Base-by-base conservation (phyloP, 2,329 filamentous ascomycete genomes). In the Trichoderma guizhouense region DNA sequence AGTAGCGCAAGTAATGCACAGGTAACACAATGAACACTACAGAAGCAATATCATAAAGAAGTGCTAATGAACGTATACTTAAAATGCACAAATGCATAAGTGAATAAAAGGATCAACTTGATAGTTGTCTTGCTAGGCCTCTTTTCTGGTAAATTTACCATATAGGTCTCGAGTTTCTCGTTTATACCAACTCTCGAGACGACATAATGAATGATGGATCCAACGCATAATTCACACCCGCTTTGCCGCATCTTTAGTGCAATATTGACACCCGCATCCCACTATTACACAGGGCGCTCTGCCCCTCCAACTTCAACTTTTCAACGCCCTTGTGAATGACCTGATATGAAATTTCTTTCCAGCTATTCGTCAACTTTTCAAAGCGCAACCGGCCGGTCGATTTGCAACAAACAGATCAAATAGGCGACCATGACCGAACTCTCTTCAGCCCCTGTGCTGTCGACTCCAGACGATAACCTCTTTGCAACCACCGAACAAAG, bases 381-480 rank as follows among this genome's bases (percentile, higher is more conserved):
- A 18, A 32, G 21, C 18, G 21, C 18, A 63, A 21, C 9, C 32
- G 5, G 12, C 12, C 26, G n/a, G 60, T 15, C 7, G 24, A 18
- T 7, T 11, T 53, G 28, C 26, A 1, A 30, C 30, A 66, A 47
- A n/a, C 53, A 28, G 2, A 36, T 11, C 11, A 24, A 34, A 63
- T 21, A 70, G 36, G 18, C 43, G 47, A 64, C 43, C 69, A 89
- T 88, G 86, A 78, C 80, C 72, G 83, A 86, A 66, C 84, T 88
- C 34, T 84, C 83, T 39, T 83, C 86, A 15, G 79, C 89, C 9
- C 90, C 90, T 4, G 86, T 90, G 34, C 86, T 92, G 58, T 91
- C 89, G 30, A 91, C 90, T 0, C 89, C 89, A 30, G 88, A 89
- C 61, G 87, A 90, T 63, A 81, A 88, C 66, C 81, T 89, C 32